A percentile compares a stretch with the other conserved stretches of the same genome.
Evolutionary conservation across 2,329 filamentous ascomycete species (phyloP).

Genomic region (Shiraia bambusicola): DNA sequence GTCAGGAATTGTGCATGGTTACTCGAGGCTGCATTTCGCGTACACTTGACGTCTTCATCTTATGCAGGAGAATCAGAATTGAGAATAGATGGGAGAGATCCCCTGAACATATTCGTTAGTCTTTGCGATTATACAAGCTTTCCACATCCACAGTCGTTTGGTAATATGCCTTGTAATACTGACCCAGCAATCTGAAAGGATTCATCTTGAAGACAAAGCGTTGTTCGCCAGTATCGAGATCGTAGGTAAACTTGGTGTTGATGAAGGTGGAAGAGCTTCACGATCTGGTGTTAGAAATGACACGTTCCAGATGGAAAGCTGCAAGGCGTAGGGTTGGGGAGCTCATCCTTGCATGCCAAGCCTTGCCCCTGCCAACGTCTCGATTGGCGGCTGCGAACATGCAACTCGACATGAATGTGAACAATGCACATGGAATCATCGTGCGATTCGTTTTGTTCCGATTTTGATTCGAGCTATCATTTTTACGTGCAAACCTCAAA

Average conservation of each 20-base stretch:
- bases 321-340: conserved; percentile 24
- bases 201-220: conserved; percentile 58
- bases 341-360: conserved; percentile 38
- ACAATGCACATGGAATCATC: neutral
- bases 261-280: conserved; percentile 9
- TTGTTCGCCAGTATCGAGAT: conserved; percentile 20
- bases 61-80: conserved; percentile 91
- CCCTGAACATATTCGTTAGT: conserved; percentile 55
- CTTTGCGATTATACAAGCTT: conserved; percentile 13
- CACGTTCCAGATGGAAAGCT: conserved; percentile 36
- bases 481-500: neutral
- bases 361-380: conserved; percentile 20
- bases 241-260: conserved; percentile 18
- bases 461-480: neutral
- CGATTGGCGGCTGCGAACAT: conserved; percentile 1
- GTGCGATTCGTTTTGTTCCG: neutral
- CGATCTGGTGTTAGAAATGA: conserved; percentile 29
- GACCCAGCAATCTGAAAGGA: conserved; percentile 69
- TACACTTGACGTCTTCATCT: conserved; percentile 89
- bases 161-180: conserved; percentile 20
- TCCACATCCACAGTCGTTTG: conserved; percentile 1
- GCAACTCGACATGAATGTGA: neutral
- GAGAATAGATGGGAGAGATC: conserved; percentile 95
- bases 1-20: conserved; percentile 16
- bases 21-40: conserved; percentile 31